phyloP scores from a whole-genome alignment of 345 rosid species.

The Populus alba region DNA sequence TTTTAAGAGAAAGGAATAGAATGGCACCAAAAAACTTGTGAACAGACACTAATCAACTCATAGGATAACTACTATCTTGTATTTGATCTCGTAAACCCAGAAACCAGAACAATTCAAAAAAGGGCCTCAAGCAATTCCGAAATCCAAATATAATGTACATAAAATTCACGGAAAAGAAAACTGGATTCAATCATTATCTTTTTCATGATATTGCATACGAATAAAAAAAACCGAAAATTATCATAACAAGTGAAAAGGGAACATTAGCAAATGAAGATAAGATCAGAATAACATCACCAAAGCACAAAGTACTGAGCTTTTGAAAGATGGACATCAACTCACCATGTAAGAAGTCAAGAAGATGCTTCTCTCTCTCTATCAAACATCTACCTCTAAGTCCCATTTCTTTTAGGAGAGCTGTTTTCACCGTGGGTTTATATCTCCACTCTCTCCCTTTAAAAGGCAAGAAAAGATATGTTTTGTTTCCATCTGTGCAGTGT shows the following conservation, averaged over 20 bases:
- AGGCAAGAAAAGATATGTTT: slow-evolving; percentile 18
- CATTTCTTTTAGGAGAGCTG: neutral
- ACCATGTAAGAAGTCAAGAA: neutral
- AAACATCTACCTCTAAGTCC: slow-evolving; percentile 5
- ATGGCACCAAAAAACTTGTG: neutral
- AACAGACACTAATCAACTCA: neutral
- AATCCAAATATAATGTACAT: neutral
- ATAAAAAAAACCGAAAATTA: neutral
- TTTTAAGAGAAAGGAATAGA: neutral
- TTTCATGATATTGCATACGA: neutral
- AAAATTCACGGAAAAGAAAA: neutral
- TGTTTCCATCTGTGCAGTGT: neutral
- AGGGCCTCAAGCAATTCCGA: neutral
- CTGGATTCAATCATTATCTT: neutral
- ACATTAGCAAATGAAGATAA: neutral
- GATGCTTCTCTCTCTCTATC: neutral
- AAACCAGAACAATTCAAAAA: neutral
- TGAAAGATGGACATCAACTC: neutral
- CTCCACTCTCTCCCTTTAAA: slow-evolving; percentile 5
- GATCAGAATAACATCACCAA: neutral
- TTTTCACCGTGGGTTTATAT: slow-evolving; percentile 12
- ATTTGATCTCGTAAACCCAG: neutral
- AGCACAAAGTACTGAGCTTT: neutral
- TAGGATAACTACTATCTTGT: neutral
- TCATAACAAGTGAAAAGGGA: neutral